Conservation (phyloP, 352 stramenopile species). For the Ophiocytium majus region DNA sequence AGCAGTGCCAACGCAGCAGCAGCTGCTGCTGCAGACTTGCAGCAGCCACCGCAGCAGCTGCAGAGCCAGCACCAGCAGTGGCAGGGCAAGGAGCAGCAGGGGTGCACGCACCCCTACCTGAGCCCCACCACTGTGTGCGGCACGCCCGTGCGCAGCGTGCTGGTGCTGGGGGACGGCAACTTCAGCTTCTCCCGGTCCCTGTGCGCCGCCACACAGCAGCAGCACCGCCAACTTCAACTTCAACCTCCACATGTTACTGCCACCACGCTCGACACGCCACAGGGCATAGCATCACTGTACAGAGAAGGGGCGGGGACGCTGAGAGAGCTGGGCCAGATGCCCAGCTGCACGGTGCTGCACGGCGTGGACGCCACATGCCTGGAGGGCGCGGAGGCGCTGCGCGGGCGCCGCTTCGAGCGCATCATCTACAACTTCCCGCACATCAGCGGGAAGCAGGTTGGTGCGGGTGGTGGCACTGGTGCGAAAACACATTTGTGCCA, state of each 20-base stretch:
- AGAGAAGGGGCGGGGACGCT: background rate
- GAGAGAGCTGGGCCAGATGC: background rate
- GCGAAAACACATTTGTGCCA: no score
- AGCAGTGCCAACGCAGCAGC: background rate
- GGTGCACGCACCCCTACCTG: background rate
- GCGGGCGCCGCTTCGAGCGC: background rate
- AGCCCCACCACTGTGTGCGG: background rate
- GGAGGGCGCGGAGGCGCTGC: background rate
- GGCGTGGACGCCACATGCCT: background rate
- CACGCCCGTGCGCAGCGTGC: background rate
- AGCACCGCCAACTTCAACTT: no score
- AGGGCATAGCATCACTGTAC: no score
- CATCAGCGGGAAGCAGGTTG: background rate
- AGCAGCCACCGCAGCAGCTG: background rate
- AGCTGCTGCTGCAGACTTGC: background rate
- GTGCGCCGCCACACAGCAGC: background rate
- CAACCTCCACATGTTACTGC: no score
- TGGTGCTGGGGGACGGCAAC: background rate
- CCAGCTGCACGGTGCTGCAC: background rate
- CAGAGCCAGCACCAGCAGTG: background rate
- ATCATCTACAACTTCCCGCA: constrained; percentile 9
- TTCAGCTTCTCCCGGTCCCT: background rate
- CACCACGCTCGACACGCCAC: no score
- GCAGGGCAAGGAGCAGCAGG: background rate
- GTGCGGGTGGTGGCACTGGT: no score